These are phyloP conservation scores for Coemansia sp. DNA, from an alignment of 371 early-diverging fungal species.

Conservation along the genomic window DNA sequence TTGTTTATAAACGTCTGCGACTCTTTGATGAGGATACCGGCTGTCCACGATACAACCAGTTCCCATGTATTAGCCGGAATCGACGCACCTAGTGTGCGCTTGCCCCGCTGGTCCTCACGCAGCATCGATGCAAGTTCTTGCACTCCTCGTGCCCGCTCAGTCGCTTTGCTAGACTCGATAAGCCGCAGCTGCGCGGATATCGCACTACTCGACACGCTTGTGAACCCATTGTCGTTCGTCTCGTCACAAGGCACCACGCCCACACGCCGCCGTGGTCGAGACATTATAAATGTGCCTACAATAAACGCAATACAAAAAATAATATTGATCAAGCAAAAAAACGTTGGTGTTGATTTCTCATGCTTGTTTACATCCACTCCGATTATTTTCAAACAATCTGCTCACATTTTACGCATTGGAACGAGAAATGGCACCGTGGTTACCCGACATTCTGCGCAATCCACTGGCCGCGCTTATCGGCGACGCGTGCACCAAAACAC, in stretches of 20 bases:
- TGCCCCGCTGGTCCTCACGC: constrained; percentile 27
- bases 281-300: background rate
- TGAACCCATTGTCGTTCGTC: background rate
- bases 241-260: constrained; percentile 36
- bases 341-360: background rate
- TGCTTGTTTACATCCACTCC: background rate
- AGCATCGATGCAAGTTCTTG: constrained; percentile 37
- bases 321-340: background rate
- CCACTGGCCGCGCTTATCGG: constrained; percentile 68
- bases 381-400: too few relatives aligned
- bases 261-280: constrained; percentile 37
- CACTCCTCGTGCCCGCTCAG: constrained; percentile 39
- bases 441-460: constrained; percentile 45
- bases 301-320: background rate
- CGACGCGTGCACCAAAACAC: constrained; percentile 64
- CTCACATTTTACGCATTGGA: background rate
- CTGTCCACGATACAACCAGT: constrained; percentile 38
- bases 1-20: constrained; percentile 39
- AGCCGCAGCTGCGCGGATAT: constrained; percentile 29
- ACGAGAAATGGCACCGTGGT: constrained; percentile 27
- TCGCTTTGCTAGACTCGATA: constrained; percentile 41
- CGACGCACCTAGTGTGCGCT: constrained; percentile 18
- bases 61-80: constrained; percentile 26
- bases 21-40: constrained; percentile 40
- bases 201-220: constrained; percentile 1